These are phyloP conservation scores for Solanum chacoense DNA, from an alignment of 305 asterid species.

Conservation along the genomic window DNA sequence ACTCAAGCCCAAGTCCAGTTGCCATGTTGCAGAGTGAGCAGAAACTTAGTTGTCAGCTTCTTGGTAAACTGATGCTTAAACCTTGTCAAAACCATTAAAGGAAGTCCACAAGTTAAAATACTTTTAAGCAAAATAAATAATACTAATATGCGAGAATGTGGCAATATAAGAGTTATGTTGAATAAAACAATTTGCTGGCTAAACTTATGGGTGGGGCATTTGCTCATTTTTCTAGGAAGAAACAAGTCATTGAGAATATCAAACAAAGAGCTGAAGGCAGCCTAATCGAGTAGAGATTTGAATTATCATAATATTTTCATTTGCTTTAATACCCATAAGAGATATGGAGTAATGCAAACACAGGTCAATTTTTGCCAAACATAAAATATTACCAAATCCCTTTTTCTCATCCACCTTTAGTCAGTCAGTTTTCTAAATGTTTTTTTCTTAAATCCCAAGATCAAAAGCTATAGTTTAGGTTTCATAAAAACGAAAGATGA, in stretches of 20 bases:
- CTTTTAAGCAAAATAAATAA: not conserved
- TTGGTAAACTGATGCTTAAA: not conserved
- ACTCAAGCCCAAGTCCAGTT: conserved; percentile 56
- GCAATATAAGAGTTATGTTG: not conserved
- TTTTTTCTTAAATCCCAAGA: not conserved
- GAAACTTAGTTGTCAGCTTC: conserved; percentile 1
- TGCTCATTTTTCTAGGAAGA: not conserved
- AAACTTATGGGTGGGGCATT: not conserved
- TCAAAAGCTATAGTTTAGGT: not conserved
- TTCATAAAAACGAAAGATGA: not conserved
- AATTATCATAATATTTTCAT: not conserved
- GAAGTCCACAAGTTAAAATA: conserved; percentile 11
- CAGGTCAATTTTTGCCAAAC: not conserved
- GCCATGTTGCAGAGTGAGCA: conserved; percentile 39
- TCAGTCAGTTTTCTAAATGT: not conserved
- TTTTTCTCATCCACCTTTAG: not conserved
- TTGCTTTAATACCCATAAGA: not conserved
- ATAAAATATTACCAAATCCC: not conserved
- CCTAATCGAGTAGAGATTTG: not conserved
- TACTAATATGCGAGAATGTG: not conserved
- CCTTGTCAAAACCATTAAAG: not conserved
- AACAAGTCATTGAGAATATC: not conserved
- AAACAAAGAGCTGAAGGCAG: not conserved
- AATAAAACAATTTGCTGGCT: not conserved
- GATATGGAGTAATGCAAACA: not conserved